Evolutionary conservation across 129 eudicot species (phyloP).

Genomic region (Chrysanthemum makinoi): DNA sequence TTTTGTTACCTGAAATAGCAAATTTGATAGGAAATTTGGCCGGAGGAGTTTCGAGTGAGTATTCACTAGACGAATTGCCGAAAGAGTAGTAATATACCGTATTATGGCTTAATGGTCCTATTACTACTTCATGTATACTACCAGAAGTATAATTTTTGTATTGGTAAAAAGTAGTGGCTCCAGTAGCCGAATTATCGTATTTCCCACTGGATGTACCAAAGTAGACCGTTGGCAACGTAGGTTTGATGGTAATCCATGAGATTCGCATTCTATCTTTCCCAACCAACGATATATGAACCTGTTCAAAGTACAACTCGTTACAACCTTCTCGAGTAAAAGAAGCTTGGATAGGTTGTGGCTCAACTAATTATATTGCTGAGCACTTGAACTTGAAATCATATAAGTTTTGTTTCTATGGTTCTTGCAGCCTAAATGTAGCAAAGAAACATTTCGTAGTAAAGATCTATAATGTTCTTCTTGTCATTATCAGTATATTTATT

Average conservation of each 20-base stretch:
- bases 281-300: slow-evolving; percentile 64
- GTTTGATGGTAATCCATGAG: slow-evolving; percentile 60
- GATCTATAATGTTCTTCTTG: too few species aligned
- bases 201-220: slow-evolving; percentile 52
- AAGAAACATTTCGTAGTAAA: too few species aligned
- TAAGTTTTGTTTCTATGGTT: too few species aligned
- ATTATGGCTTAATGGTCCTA: slow-evolving; percentile 57
- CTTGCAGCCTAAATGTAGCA: too few species aligned
- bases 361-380: too few species aligned
- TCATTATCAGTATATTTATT: too few species aligned
- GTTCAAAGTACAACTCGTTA: neutral
- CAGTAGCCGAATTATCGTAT: slow-evolving; percentile 40
- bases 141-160: slow-evolving; percentile 51
- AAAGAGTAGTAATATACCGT: slow-evolving; percentile 61
- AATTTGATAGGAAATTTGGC: slow-evolving; percentile 52
- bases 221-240: slow-evolving; percentile 40
- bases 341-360: too few species aligned
- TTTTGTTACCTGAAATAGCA: slow-evolving; percentile 42
- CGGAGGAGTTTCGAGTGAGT: slow-evolving; percentile 67
- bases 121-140: slow-evolving; percentile 49
- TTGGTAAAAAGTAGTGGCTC: slow-evolving; percentile 41
- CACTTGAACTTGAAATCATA: too few species aligned
- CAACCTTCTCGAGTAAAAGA: too few species aligned
- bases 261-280: slow-evolving; percentile 57
- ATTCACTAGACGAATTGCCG: slow-evolving; percentile 41